Base-by-base conservation (phyloP, 139 green algal species). In the Picochlorum sp. region DNA sequence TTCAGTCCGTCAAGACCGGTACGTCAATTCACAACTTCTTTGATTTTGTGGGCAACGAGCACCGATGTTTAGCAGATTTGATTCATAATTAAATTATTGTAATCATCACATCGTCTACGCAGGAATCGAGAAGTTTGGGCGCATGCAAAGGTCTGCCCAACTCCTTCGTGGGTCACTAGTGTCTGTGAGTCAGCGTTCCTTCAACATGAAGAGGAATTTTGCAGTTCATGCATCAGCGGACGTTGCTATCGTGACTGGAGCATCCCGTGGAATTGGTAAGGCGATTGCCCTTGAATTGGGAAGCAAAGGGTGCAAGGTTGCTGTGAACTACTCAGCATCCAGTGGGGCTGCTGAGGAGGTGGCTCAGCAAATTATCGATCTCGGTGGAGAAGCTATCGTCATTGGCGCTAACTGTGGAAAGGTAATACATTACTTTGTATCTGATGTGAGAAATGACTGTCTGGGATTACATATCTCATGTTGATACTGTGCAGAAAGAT, bases 231-330 rank as follows among this genome's bases (percentile, higher is more conserved):
- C 47, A 54, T 54, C 47, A 26, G 11, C 56, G 58, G 71, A 56
- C 30, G 88, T 96, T 23, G 86, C 75, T 72, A 45, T 98, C 11
- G 92, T 97, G 1, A 98, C 91, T 7, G 92, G 92, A 45, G 81
- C 81, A 6, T 97, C 91, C 37, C 81, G 92, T 18, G 92, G 92
- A 61, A 98, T 98, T 58, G 92, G 92, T 47, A 80, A 75, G 23
- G 88, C 90, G 41, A 94, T 96, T 45, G 92, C 92, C 0, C 69
- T 96, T 15, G 84, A 71, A 1, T 77, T 98, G 46, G 92, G 85
- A 28, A 69, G 69, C 13, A 32, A 72, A 26, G 90, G 92, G 6
- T 81, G 77, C 45, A 83, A 83, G 59, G 87, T 90, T 21, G 82
- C 81, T 5, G 82, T 96, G 21, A 96, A 96, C 85, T 95, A 92